Base-by-base conservation (phyloP, 352 stramenopile species). In the Phytopythium cucurbitacearum region DNA sequence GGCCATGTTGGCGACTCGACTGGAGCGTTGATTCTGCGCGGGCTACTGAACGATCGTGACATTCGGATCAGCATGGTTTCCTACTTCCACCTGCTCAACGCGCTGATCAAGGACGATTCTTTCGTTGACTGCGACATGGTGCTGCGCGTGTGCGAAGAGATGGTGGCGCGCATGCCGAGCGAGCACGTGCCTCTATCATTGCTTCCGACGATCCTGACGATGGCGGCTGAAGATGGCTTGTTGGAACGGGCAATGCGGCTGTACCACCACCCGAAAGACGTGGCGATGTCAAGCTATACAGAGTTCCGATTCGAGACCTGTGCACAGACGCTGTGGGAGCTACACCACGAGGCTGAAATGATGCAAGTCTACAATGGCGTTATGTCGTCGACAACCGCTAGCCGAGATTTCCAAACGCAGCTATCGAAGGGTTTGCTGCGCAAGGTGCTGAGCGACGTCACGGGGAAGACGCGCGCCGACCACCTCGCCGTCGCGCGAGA, bases 221-320 rank as follows among this genome's bases (percentile, higher is more conserved):
- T 78, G 34, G 81, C 78, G 9, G 76, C 77, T 5, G 67, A 84
- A 58, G 67, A 73, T 42, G 73, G 69, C 9, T 60, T 81, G 50
- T 59, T 82, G 3, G 49, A 81, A 33, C 72, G 76, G 0, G 81
- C 76, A 32, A 89, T 91, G 78, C 62, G 67, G n/a, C 51, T 87
- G 21, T 89, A 91, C 52, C 54, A 53, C 15, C 71, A 83, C 36
- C 61, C 68, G 2, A 51, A 57, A 0, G 53, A 80, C 12, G 67
- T 62, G 6, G 36, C 56, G 2, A 77, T 88, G 70, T 64, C 59
- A 21, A 40, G 38, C 3, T 85, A 74, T 45, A 80, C 69, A 1
- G 71, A 89, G 56, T 79, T 76, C 54, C 75, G 69, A 8, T 87
- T 91, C 51, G 78, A 87, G 33, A 85, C 85, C 41, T 85, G 72